Evolutionary conservation across 345 rosid genomes (phyloP).

Genomic region (Brassica cretica): DNA sequence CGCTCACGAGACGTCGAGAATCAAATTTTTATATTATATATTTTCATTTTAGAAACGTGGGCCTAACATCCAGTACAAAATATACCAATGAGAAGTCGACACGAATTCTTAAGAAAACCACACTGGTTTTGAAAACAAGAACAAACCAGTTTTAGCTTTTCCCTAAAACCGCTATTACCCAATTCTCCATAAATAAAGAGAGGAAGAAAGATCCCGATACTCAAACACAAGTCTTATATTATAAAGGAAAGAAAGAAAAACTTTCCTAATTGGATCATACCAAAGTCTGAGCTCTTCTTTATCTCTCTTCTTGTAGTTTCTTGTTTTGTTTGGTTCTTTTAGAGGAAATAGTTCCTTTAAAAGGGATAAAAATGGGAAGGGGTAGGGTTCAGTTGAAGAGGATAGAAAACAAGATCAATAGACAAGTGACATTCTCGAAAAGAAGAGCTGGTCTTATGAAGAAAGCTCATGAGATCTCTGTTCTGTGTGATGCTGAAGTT

Average conservation of each 20-base stretch:
- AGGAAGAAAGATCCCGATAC: conserved; percentile 33
- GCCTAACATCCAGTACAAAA: conserved; percentile 21
- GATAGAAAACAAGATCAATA: conserved; percentile 67
- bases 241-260: conserved; percentile 30
- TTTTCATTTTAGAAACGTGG: neutral
- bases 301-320: conserved; percentile 31
- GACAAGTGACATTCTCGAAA: conserved; percentile 6
- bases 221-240: conserved; percentile 26
- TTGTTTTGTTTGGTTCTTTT: conserved; percentile 47
- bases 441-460: conserved; percentile 2
- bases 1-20: conserved; percentile 35
- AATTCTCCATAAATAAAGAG: conserved; percentile 40
- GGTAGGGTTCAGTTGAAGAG: conserved; percentile 89
- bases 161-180: conserved; percentile 44
- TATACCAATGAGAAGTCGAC: conserved; percentile 42
- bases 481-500: conserved; percentile 39
- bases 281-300: conserved; percentile 34
- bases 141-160: conserved; percentile 29
- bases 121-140: conserved; percentile 22
- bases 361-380: conserved; percentile 54
- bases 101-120: conserved; percentile 25
- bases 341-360: conserved; percentile 9
- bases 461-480: conserved; percentile 2
- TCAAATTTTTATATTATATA: neutral
- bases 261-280: conserved; percentile 40